phyloP scores from a whole-genome alignment of 176 grass and related monocot species.

The Musa itinerans region DNA sequence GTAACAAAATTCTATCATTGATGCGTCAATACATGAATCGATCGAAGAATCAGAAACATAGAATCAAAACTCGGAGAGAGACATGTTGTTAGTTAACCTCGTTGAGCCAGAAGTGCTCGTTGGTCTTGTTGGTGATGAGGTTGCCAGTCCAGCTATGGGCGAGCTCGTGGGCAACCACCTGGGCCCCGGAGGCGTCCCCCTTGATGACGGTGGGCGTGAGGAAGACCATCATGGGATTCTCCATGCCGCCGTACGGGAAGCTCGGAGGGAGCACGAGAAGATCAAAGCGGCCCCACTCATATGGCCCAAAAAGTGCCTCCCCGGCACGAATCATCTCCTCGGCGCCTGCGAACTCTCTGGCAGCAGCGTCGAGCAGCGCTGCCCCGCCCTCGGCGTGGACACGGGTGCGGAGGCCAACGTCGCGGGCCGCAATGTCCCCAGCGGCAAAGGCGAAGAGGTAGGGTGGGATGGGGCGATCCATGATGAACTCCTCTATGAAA shows the following conservation, averaged over 20 bases:
- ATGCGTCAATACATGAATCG: neutral
- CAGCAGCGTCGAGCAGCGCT: conserved; percentile 51
- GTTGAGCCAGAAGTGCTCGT: conserved; percentile 95
- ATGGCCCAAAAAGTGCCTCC: conserved; percentile 70
- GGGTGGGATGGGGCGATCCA: conserved; percentile 80
- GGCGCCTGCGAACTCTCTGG: conserved; percentile 74
- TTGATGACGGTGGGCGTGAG: conserved; percentile 73
- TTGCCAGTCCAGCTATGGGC: conserved; percentile 93
- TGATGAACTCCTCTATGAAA: conserved; percentile 75
- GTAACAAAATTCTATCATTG: neutral
- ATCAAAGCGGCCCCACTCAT: conserved; percentile 92
- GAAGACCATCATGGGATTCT: conserved; percentile 95
- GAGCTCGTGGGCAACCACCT: conserved; percentile 84
- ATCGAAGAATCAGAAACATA: neutral
- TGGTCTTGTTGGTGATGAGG: conserved; percentile 92
- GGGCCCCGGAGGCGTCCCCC: conserved; percentile 65
- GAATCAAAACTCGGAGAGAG: neutral
- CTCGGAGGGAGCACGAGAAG: conserved; percentile 77
- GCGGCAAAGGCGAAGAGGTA: conserved; percentile 92
- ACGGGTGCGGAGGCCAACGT: conserved; percentile 67
- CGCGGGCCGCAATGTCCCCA: conserved; percentile 55
- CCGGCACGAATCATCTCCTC: conserved; percentile 90
- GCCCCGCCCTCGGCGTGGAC: conserved; percentile 71
- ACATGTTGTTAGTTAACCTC: conserved; percentile 34
- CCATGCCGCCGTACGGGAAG: conserved; percentile 90